Percentiles rank a stretch among this genome's conserved stretches.
Conservation (phyloP, 495 filamentous ascomycete species). For the Ascodesmis nigricans region DNA sequence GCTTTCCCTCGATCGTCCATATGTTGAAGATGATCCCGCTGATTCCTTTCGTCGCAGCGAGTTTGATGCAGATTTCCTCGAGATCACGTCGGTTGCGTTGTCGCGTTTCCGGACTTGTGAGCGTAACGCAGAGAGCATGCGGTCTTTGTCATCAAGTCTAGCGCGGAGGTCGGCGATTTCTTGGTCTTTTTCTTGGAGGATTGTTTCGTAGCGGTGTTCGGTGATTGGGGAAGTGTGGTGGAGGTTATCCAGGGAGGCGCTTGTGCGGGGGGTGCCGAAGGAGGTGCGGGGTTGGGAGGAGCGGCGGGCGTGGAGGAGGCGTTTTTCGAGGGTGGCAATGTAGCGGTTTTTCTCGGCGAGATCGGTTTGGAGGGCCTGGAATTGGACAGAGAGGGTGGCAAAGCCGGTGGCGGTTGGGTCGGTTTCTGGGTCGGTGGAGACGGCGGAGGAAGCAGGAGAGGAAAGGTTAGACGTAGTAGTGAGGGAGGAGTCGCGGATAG, state of each 20-base stretch:
- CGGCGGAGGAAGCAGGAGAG: conserved; percentile 37
- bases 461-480: conserved; percentile 35
- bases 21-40: conserved; percentile 1
- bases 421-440: conserved; percentile 21
- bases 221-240: conserved; percentile 27
- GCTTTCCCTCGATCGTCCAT: background rate
- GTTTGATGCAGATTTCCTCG: conserved; percentile 24
- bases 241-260: too few species aligned
- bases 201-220: conserved; percentile 39
- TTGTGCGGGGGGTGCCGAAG: conserved; percentile 30
- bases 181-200: conserved; percentile 73
- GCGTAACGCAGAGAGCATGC: conserved; percentile 76
- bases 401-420: conserved; percentile 54
- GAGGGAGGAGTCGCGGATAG: conserved; percentile 37
- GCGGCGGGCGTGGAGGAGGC: conserved; percentile 72
- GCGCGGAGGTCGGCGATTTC: conserved; percentile 82
- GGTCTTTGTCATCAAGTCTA: conserved; percentile 83
- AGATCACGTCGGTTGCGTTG: conserved; percentile 49
- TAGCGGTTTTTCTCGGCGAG: conserved; percentile 89
- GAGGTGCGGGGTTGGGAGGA: conserved; percentile 76
- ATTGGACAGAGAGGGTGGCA: conserved; percentile 58
- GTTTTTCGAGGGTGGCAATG: conserved; percentile 77
- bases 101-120: conserved; percentile 73
- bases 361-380: conserved; percentile 77
- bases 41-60: conserved; percentile 1